A percentile compares a stretch with the other conserved stretches of the same genome.
phyloP scores from a whole-genome alignment of 495 filamentous ascomycete species.

The Choiromyces venosus region DNA sequence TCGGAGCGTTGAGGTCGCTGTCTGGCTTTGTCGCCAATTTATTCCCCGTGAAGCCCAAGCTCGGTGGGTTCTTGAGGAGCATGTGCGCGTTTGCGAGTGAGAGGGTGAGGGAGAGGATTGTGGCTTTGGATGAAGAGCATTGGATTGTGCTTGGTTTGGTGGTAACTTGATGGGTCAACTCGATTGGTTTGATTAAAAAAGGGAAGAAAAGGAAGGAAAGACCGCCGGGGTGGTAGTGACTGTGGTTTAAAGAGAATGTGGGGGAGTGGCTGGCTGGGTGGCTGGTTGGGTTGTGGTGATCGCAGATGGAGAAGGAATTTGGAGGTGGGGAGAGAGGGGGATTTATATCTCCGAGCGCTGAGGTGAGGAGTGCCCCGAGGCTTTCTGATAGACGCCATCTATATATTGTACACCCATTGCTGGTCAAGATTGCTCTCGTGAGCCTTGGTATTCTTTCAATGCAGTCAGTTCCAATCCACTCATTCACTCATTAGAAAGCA shows the following conservation, averaged over 20 bases:
- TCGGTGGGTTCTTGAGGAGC: slow-evolving; percentile 53
- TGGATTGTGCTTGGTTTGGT: neutral
- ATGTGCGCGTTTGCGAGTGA: slow-evolving; percentile 50
- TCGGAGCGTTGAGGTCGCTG: slow-evolving; percentile 55
- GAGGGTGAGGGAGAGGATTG: slow-evolving; percentile 39
- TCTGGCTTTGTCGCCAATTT: slow-evolving; percentile 50
- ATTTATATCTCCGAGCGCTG: neutral
- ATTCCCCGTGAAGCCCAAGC: slow-evolving; percentile 54
- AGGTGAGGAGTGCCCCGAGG: neutral
- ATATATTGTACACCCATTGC: no score
- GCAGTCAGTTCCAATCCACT: neutral
- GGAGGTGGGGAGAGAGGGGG: neutral
- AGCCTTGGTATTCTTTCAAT: neutral
- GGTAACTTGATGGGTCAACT: neutral
- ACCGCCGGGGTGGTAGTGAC: neutral
- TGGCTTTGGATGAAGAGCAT: neutral
- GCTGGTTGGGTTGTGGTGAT: neutral
- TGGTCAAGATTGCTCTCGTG: neutral
- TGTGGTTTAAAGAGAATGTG: neutral
- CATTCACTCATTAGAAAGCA: neutral
- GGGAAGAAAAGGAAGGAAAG: neutral
- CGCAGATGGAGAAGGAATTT: neutral
- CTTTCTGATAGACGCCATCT: no score
- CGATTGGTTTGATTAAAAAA: neutral
- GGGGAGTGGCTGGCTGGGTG: neutral